Base-by-base conservation (phyloP, 2,329 filamentous ascomycete species). In the Neofusicoccum umdonicola region DNA sequence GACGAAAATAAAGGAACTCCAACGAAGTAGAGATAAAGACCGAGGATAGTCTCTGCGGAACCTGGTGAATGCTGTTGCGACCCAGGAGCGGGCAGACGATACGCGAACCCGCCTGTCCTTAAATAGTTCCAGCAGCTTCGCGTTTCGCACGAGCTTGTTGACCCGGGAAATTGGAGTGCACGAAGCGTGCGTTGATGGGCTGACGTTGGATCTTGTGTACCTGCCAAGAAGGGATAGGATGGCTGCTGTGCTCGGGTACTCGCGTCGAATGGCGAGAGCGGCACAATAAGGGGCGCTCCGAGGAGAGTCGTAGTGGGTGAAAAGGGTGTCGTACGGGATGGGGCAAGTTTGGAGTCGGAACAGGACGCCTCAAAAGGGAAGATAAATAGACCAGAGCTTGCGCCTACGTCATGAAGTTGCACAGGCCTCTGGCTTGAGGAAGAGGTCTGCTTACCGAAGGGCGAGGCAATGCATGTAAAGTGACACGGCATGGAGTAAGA, bases 181-280 rank as follows among this genome's bases (percentile, higher is more conserved):
- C 56, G 37, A 37, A 27, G 4, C 17, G 41, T 7, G 17, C 31
- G 42, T 17, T 7, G 34, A n/a, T 19, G 27, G 27, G 56, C 56
- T 60, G 56, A 60, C 42, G 56, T 60, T 34, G 31, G 42, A 60
- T 45, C 47, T 31, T 42, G 54, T 45, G 41, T 58, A 58, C 19
- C 54, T 58, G 13, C 42, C 56, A 13, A 45, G 44, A 19, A 35
- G 5, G 42, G 22, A 19, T 45, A 22, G n/a, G n/a, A 4, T 34
- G 27, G 39, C 22, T 31, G 35, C 5, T 42, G 37, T 1, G 12
- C 11, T 22, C 11, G 12, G 34, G 6, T 4, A 13, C 12, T 11
- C 4, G 22, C 31, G 12, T 13, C 12, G 15, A 42, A 9, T 27
- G 19, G 35, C 1, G 7, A 42, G 37, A 3, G 11, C 11, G 51